A percentile compares a stretch with the other conserved stretches of the same genome.
phyloP scores from a whole-genome alignment of 768 basidiomycete species.

The Vishniacozyma victoriae region DNA sequence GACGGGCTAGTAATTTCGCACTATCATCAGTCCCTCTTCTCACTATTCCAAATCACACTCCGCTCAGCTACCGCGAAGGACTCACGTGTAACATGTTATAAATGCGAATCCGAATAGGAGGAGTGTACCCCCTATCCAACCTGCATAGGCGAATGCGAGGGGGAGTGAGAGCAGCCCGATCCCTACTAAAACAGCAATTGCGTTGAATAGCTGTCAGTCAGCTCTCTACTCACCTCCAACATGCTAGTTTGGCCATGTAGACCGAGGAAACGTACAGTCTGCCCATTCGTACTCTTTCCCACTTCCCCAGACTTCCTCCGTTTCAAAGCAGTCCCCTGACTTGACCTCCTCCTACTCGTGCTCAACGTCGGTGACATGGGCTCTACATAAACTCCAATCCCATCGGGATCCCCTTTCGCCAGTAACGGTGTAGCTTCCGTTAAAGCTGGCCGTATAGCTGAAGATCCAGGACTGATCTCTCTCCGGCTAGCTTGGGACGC shows the following conservation, averaged over 20 bases:
- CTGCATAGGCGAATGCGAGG: slow-evolving; percentile 82
- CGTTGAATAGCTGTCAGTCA: slow-evolving; percentile 68
- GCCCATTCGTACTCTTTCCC: slow-evolving; percentile 42
- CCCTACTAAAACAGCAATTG: slow-evolving; percentile 75
- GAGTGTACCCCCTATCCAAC: slow-evolving; percentile 72
- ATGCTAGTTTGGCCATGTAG: too few species aligned
- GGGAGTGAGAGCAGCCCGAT: slow-evolving; percentile 86
- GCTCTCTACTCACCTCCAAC: background rate
- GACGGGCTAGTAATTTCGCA: slow-evolving; percentile 74
- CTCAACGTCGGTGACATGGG: too few species aligned
- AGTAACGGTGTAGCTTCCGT: too few species aligned
- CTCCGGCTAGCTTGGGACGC: too few species aligned
- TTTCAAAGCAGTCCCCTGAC: background rate
- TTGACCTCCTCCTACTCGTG: background rate
- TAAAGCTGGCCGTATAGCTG: too few species aligned
- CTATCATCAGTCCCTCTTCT: slow-evolving; percentile 49
- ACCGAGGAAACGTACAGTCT: slow-evolving; percentile 43
- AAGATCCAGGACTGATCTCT: too few species aligned
- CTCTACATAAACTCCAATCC: too few species aligned
- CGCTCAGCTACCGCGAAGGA: slow-evolving; percentile 18
- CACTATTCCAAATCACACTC: background rate
- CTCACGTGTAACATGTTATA: slow-evolving; percentile 83
- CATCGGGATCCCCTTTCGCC: too few species aligned
- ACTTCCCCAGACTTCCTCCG: slow-evolving; percentile 4
- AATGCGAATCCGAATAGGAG: slow-evolving; percentile 71